Evolutionary conservation across 306 rosid species (phyloP), one percentile per base, ranked within the genome.

Genomic region (Bauhinia variegata): DNA sequence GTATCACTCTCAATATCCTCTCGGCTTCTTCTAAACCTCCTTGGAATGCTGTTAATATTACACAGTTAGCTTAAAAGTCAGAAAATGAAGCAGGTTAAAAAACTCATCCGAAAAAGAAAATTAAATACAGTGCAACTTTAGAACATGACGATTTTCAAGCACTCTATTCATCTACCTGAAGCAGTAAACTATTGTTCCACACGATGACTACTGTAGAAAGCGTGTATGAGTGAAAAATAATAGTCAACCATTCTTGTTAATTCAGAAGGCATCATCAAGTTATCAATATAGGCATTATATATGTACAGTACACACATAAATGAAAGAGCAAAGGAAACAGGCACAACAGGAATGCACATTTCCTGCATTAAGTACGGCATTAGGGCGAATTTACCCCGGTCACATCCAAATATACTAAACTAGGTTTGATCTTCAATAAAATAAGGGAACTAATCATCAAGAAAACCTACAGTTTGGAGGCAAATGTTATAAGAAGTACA

Each of bases 221-320:
- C 15, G 18, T 48, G 54, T 37, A 49, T 23, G 8, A 14, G 12
- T 61, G 1, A 19, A 61, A 54, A 18, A n/a, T 42, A 18, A n/a
- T 42, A 15, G 11, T 61, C 38, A 3, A 61, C 38, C 6, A 7
- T 11, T 52, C 50, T 30, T 39, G 44, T 62, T 62, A 30, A 54
- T 14, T 63, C 60, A 63, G 18, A 19, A 73, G 42, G 19, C 39
- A 31, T 58, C n/a, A 14, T 31, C 48, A 50, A 50, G n/a, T n/a
- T n/a, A n/a, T n/a, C 30, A 54, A 8, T 3, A n/a, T n/a, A n/a
- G 30, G 30, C 63, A 67, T 14, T 14, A 8, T 46, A 34, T 67
- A 54, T 38, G 11, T 28, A 12, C 39, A 74, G 28, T 43, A 38
- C 47, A 30, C 31, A 34, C 43, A 38, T 30, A 57, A 8, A 57